Evolutionary conservation across 176 grass and related monocot species (phyloP).

Genomic region (Themeda triandra): DNA sequence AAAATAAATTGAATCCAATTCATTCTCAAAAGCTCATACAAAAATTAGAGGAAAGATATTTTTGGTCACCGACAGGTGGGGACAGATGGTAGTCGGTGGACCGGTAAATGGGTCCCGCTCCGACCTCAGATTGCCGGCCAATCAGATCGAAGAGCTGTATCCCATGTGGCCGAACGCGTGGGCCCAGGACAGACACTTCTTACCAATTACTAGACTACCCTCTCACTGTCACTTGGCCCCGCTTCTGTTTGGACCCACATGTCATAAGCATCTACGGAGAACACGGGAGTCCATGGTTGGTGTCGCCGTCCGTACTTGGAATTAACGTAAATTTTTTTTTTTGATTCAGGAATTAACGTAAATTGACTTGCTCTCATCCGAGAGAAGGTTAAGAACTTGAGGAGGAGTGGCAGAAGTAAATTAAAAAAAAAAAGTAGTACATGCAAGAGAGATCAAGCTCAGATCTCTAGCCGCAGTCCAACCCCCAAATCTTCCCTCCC

Average conservation of each 20-base stretch:
- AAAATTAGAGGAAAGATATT: not conserved
- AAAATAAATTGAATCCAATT: not conserved
- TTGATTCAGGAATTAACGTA: slow-evolving; percentile 35
- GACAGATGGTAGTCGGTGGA: not conserved
- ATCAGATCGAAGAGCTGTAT: slow-evolving; percentile 31
- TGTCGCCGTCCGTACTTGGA: not conserved
- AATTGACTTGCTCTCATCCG: too few relatives aligned
- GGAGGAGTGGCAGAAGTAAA: not conserved
- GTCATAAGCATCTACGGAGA: accelerated
- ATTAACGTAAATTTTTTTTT: slow-evolving; percentile 42
- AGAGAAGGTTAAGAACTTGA: too few relatives aligned
- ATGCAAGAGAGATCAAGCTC: not conserved
- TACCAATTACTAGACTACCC: accelerated
- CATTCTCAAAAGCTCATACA: not conserved
- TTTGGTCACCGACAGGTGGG: slow-evolving; percentile 5
- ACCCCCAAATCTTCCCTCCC: not conserved
- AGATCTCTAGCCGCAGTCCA: slow-evolving; percentile 29
- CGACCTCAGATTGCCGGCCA: not conserved
- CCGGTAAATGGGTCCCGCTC: not conserved
- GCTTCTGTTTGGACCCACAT: accelerated
- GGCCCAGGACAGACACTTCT: not conserved
- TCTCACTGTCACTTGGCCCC: not conserved
- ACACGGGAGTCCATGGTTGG: not conserved
- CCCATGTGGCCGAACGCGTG: slow-evolving; percentile 17
- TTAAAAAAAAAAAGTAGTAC: not conserved